phyloP scores from a whole-genome alignment of 768 basidiomycete genomes.

The Kwoniella newhampshirensis region DNA sequence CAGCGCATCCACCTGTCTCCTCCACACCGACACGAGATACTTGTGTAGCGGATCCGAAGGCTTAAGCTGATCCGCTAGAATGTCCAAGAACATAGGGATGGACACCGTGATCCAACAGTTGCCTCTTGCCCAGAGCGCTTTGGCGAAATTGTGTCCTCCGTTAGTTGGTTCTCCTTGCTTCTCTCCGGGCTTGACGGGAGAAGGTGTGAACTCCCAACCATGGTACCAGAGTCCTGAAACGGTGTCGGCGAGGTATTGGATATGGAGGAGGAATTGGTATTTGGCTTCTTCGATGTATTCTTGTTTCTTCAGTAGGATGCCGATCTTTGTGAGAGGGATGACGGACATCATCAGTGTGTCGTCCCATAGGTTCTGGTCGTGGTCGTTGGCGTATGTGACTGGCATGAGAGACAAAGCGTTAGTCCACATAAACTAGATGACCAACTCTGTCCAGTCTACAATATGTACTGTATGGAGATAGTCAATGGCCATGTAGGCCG shows the following conservation, averaged over 20 bases:
- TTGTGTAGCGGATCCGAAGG: conserved; percentile 56
- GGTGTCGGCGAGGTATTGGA: conserved; percentile 43
- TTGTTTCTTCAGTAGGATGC: conserved; percentile 59
- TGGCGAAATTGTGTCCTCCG: conserved; percentile 50
- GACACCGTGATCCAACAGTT: conserved; percentile 57
- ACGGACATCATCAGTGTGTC: conserved; percentile 63
- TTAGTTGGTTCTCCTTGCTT: conserved; percentile 10
- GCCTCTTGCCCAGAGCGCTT: conserved; percentile 61
- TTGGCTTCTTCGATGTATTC: conserved; percentile 62
- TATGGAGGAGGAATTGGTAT: conserved; percentile 59
- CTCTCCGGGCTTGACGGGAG: background rate
- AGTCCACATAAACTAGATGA: background rate
- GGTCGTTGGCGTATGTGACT: conserved; percentile 55
- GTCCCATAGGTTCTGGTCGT: conserved; percentile 61
- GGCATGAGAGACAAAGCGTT: too few species aligned
- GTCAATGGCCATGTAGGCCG: too few species aligned
- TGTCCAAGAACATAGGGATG: conserved; percentile 37
- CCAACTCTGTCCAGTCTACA: too few species aligned
- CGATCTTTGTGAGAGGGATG: conserved; percentile 62
- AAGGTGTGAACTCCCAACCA: conserved; percentile 44
- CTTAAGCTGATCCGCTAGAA: conserved; percentile 56
- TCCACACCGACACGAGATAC: conserved; percentile 56
- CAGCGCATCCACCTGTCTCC: conserved; percentile 59
- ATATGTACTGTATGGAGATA: too few species aligned
- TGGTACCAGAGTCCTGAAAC: conserved; percentile 50